Percentiles rank a stretch among this genome's conserved stretches.
These are phyloP conservation scores for Coniophora puteana DNA, from an alignment of 1,284 basidiomycete genomes.

Conservation along the genomic window DNA sequence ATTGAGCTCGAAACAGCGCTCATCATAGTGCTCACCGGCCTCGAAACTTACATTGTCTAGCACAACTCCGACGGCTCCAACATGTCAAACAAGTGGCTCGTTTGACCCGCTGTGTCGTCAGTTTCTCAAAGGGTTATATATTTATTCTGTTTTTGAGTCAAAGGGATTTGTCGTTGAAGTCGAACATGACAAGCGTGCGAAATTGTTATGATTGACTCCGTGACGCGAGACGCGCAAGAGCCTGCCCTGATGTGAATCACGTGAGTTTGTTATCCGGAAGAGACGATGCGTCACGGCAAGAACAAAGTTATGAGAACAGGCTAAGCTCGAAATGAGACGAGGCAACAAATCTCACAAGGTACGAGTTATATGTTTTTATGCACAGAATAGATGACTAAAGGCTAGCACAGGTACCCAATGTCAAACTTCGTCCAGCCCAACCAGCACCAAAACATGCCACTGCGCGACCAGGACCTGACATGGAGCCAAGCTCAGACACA, in stretches of 20 bases:
- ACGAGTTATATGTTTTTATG: background rate
- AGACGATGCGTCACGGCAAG: background rate
- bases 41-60: too few species aligned
- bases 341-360: constrained; percentile 46
- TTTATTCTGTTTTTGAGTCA: too few species aligned
- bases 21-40: too few species aligned
- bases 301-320: constrained; percentile 1
- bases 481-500: constrained; percentile 22
- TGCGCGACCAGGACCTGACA: constrained; percentile 11
- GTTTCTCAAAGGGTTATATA: too few species aligned
- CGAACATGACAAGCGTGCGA: too few species aligned
- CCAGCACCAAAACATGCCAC: constrained; percentile 16
- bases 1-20: too few species aligned
- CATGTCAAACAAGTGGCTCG: too few species aligned
- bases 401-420: constrained; percentile 61
- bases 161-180: too few species aligned
- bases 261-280: constrained; percentile 11
- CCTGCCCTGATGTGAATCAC: constrained; percentile 22
- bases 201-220: too few species aligned
- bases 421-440: constrained; percentile 67
- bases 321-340: constrained; percentile 23
- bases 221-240: constrained; percentile 18
- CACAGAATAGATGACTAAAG: background rate
- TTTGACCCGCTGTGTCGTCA: too few species aligned
- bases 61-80: too few species aligned